phyloP scores from a whole-genome alignment of 1,139 yeast species.

The Geotrichum candidum region DNA sequence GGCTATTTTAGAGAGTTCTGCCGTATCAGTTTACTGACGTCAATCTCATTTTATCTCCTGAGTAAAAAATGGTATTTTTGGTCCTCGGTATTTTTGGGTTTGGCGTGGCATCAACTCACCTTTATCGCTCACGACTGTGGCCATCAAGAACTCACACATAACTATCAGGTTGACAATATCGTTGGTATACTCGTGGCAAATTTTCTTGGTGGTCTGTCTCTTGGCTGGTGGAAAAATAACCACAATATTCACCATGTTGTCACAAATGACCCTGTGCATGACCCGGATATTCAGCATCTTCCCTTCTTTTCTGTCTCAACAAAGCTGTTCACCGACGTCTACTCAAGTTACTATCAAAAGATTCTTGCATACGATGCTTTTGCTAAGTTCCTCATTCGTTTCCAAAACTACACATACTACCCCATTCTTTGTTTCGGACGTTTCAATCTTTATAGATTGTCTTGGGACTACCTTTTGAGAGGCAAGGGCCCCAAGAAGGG shows the following conservation, averaged over 20 bases:
- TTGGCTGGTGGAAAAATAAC: constrained; percentile 94
- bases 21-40: constrained; percentile 52
- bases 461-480: constrained; percentile 66
- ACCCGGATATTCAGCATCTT: constrained; percentile 88
- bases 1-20: constrained; percentile 60
- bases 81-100: constrained; percentile 64
- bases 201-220: constrained; percentile 77
- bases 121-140: constrained; percentile 91
- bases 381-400: constrained; percentile 52
- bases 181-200: constrained; percentile 71
- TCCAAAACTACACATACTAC: constrained; percentile 69
- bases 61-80: constrained; percentile 38
- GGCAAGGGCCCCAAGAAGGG: constrained; percentile 80
- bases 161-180: constrained; percentile 70
- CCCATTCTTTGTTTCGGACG: constrained; percentile 79
- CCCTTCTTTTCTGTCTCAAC: constrained; percentile 87
- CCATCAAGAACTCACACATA: constrained; percentile 74
- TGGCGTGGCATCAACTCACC: constrained; percentile 86
- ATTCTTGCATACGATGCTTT: constrained; percentile 59
- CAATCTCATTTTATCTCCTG: constrained; percentile 47
- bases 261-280: constrained; percentile 88
- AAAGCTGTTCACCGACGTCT: constrained; percentile 58
- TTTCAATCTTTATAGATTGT: constrained; percentile 72
- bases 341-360: constrained; percentile 74
- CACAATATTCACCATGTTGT: constrained; percentile 87